Evolutionary conservation across 257 asterid genomes (phyloP).

Genomic region (Solanum dulcamara): DNA sequence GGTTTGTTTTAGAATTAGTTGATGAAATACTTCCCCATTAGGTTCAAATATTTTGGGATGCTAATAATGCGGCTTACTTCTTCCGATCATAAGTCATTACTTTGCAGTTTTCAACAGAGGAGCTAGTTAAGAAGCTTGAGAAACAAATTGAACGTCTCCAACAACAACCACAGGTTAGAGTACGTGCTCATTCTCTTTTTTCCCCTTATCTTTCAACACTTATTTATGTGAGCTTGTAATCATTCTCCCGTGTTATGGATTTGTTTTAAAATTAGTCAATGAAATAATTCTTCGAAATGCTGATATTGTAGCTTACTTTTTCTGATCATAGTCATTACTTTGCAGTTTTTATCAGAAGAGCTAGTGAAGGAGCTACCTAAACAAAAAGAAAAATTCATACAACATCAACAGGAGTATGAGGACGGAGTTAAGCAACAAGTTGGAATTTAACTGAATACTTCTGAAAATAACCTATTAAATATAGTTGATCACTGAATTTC

Average conservation of each 20-base stretch:
- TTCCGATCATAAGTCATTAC: not conserved
- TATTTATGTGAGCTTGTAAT: not conserved
- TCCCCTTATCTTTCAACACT: not conserved
- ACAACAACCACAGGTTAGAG: not conserved
- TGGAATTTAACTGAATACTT: not conserved
- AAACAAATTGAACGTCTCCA: not conserved
- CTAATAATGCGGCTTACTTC: not conserved
- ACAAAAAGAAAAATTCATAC: not conserved
- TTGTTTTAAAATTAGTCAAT: not conserved
- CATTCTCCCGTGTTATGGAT: not conserved
- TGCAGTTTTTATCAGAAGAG: not conserved
- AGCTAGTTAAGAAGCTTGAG: not conserved
- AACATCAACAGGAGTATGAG: not conserved
- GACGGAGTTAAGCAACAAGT: constrained; percentile 17
- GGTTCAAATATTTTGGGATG: constrained; percentile 10
- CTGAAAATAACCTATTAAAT: not conserved
- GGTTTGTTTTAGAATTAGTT: not conserved
- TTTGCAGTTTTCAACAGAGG: not conserved
- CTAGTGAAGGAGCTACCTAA: not conserved
- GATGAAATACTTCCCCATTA: not conserved
- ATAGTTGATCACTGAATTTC: not conserved
- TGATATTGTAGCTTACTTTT: not conserved
- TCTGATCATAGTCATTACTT: not conserved
- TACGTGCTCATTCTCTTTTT: not conserved
- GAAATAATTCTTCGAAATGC: not conserved